Percentiles rank a stretch among this genome's conserved stretches.
Conservation (phyloP, 2,329 filamentous ascomycete species). For the Aspergillus ochraceus region DNA sequence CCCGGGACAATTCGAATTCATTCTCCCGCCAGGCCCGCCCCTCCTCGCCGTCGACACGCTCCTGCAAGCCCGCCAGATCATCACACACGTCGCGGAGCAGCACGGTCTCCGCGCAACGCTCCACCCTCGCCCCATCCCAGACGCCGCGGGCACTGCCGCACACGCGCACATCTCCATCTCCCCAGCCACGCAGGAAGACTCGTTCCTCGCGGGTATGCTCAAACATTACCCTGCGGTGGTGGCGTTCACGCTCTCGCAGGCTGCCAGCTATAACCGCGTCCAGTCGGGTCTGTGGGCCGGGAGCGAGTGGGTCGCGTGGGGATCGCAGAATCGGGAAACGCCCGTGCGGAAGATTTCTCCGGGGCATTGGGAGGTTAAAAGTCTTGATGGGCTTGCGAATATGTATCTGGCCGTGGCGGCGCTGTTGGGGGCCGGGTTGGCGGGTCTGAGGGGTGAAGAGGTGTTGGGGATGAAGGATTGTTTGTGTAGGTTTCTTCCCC, state of each 20-base stretch:
- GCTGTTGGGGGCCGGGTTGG: slow-evolving; percentile 59
- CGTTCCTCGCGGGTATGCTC: slow-evolving; percentile 73
- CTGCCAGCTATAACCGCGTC: slow-evolving; percentile 68
- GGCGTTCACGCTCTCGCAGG: slow-evolving; percentile 67
- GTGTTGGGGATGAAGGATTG: slow-evolving; percentile 35
- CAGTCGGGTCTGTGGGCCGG: slow-evolving; percentile 72
- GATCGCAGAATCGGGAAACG: slow-evolving; percentile 75
- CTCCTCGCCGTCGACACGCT: slow-evolving; percentile 70
- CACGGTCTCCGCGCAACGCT: slow-evolving; percentile 68
- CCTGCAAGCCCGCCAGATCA: slow-evolving; percentile 68
- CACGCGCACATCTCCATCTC: slow-evolving; percentile 66
- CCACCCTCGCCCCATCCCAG: slow-evolving; percentile 64
- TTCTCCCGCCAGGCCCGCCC: slow-evolving; percentile 64
- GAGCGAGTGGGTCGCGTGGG: slow-evolving; percentile 78
- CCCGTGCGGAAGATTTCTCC: slow-evolving; percentile 67
- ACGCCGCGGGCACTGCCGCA: slow-evolving; percentile 62
- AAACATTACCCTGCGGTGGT: slow-evolving; percentile 64
- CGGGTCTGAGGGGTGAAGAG: slow-evolving; percentile 49
- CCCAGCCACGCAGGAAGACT: slow-evolving; percentile 50
- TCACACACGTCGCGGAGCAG: slow-evolving; percentile 63
- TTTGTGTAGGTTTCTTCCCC: slow-evolving; percentile 22
- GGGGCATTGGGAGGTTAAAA: slow-evolving; percentile 76
- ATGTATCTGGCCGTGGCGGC: slow-evolving; percentile 69
- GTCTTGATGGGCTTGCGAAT: slow-evolving; percentile 77
- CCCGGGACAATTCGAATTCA: slow-evolving; percentile 74